These are phyloP conservation scores for Fusarium buharicum DNA, from an alignment of 2,329 filamentous ascomycete species.

Conservation along the genomic window DNA sequence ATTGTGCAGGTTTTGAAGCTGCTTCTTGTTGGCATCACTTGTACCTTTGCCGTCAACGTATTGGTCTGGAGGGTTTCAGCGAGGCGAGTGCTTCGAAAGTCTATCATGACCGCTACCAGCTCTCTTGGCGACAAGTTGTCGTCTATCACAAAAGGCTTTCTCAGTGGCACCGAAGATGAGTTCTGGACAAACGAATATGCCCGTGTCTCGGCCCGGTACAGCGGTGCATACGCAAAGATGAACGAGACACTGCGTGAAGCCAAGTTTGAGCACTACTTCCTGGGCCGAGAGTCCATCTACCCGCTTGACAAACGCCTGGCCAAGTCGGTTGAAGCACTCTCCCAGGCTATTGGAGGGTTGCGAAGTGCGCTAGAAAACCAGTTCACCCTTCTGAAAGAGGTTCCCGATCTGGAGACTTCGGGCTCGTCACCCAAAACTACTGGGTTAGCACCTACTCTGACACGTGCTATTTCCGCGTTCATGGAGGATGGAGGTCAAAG, in stretches of 20 bases:
- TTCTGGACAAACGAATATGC: slow-evolving; percentile 74
- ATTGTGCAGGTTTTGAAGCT: slow-evolving; percentile 86
- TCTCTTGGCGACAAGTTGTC: slow-evolving; percentile 84
- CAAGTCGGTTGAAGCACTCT: slow-evolving; percentile 83
- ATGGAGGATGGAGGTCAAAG: slow-evolving; percentile 58
- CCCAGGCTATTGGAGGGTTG: slow-evolving; percentile 89
- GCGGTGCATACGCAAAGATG: slow-evolving; percentile 73
- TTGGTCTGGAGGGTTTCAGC: slow-evolving; percentile 83
- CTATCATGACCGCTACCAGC: slow-evolving; percentile 76
- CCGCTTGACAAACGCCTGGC: slow-evolving; percentile 81
- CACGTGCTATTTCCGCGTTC: slow-evolving; percentile 46
- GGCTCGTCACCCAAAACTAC: slow-evolving; percentile 33
- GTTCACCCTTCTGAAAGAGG: slow-evolving; percentile 82
- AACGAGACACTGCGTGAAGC: slow-evolving; percentile 84
- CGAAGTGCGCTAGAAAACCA: slow-evolving; percentile 90
- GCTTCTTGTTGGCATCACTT: slow-evolving; percentile 79
- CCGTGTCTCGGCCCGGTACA: slow-evolving; percentile 71
- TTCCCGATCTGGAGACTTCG: slow-evolving; percentile 41
- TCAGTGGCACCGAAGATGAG: slow-evolving; percentile 84
- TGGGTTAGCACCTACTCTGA: slow-evolving; percentile 42
- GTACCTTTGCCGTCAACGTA: slow-evolving; percentile 79
- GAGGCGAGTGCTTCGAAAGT: slow-evolving; percentile 75
- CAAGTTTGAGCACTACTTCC: slow-evolving; percentile 86
- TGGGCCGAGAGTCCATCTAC: slow-evolving; percentile 83
- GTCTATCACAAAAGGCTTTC: slow-evolving; percentile 82